Evolutionary conservation across 2,329 filamentous ascomycete genomes (phyloP).

Genomic region (Aspergillus pseudoterreus): DNA sequence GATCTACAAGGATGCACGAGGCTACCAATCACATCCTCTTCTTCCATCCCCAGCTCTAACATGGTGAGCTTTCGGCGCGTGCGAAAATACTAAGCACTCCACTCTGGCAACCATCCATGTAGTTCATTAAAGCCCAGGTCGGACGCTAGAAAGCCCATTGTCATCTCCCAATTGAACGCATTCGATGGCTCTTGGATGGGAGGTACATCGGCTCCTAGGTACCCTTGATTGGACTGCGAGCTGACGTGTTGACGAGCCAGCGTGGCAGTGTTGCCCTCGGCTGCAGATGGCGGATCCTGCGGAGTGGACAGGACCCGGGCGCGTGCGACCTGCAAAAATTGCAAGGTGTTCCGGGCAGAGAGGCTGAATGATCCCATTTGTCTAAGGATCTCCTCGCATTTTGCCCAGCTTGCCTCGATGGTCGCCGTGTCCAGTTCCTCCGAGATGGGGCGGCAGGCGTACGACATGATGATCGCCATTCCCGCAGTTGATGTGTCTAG

Average conservation of each 20-base stretch:
- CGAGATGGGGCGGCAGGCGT: slow-evolving; percentile 19
- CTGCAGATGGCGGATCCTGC: neutral
- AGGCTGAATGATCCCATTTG: slow-evolving; percentile 26
- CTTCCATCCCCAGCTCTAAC: neutral
- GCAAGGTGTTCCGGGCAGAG: slow-evolving; percentile 27
- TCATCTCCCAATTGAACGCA: neutral
- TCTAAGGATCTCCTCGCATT: slow-evolving; percentile 24
- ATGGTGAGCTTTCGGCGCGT: neutral
- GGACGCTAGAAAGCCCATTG: neutral
- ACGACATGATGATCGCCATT: slow-evolving; percentile 30
- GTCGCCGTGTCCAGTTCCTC: slow-evolving; percentile 14
- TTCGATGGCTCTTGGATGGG: neutral
- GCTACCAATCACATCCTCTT: neutral
- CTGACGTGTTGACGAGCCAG: neutral
- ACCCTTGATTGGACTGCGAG: neutral
- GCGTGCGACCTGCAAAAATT: slow-evolving; percentile 21
- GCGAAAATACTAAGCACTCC: neutral
- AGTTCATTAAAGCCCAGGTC: slow-evolving; percentile 9
- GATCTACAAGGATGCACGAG: neutral
- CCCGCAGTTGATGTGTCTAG: slow-evolving; percentile 29
- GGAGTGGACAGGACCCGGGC: slow-evolving; percentile 1
- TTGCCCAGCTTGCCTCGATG: slow-evolving; percentile 23
- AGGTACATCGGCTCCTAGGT: neutral
- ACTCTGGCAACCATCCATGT: neutral
- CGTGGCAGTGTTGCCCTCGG: neutral